Conservation (phyloP, 2,329 filamentous ascomycete species). For the Aureobasidium namibiae region DNA sequence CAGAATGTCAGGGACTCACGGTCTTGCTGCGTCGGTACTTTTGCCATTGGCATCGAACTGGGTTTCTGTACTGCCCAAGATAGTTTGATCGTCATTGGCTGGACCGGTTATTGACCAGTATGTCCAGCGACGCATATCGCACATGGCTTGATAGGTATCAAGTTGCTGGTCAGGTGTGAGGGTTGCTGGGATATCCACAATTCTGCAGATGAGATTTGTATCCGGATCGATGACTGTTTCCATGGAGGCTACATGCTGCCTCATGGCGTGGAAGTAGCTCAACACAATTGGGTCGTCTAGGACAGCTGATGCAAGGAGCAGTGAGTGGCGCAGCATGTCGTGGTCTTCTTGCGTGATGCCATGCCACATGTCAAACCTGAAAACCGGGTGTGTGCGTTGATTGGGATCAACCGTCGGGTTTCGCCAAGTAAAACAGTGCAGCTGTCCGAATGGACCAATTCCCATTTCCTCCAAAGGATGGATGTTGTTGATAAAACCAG, state of each 20-base stretch:
- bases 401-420: neutral
- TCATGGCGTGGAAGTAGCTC: neutral
- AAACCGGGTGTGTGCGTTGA: neutral
- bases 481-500: neutral
- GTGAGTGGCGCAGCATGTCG: neutral
- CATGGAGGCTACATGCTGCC: neutral
- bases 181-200: neutral
- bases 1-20: too few species aligned
- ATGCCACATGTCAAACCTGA: neutral
- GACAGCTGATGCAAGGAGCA: neutral
- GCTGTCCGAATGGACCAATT: neutral
- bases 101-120: too few species aligned
- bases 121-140: too few species aligned
- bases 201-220: neutral
- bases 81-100: too few species aligned
- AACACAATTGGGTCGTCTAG: neutral
- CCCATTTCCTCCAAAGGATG: neutral
- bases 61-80: too few species aligned
- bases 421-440: neutral
- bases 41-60: too few species aligned
- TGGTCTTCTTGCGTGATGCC: neutral
- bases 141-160: too few species aligned
- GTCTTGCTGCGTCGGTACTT: too few species aligned
- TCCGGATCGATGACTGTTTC: neutral
- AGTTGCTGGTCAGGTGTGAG: too few species aligned